These are phyloP conservation scores for Hypericum perforatum DNA, from an alignment of 345 rosid genomes.

Conservation along the genomic window DNA sequence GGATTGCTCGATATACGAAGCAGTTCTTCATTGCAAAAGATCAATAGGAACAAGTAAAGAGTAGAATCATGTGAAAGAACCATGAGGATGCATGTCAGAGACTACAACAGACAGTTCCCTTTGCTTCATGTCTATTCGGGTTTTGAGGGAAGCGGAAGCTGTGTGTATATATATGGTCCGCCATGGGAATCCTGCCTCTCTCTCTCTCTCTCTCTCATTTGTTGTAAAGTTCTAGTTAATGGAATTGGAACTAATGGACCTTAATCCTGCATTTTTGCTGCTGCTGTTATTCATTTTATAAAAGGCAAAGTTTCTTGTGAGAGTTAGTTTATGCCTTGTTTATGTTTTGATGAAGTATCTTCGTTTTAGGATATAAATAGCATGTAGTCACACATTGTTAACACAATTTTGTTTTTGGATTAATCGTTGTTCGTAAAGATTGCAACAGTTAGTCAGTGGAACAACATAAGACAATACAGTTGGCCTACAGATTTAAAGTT, in stretches of 20 bases:
- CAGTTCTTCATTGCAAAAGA: conserved; percentile 93
- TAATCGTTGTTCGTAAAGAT: too few relatives aligned
- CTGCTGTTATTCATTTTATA: not conserved
- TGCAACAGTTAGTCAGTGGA: too few relatives aligned
- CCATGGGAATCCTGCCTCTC: conserved; percentile 12
- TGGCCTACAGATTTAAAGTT: too few relatives aligned
- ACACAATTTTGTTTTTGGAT: too few relatives aligned
- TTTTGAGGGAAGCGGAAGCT: conserved; percentile 10
- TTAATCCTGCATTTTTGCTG: not conserved
- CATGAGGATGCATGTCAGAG: conserved; percentile 1
- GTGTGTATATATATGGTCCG: conserved; percentile 10
- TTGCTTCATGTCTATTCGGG: conserved; percentile 23
- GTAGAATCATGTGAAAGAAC: not conserved
- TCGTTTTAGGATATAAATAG: too few relatives aligned
- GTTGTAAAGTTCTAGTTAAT: conserved; percentile 21
- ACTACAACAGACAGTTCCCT: conserved; percentile 20
- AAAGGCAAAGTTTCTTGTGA: too few relatives aligned
- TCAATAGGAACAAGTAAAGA: conserved; percentile 42
- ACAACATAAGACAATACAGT: too few relatives aligned
- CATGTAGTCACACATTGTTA: too few relatives aligned
- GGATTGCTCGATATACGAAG: conserved; percentile 83
- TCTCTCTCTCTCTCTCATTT: conserved; percentile 24
- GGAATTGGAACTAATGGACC: conserved; percentile 11
- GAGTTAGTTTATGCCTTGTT: too few relatives aligned
- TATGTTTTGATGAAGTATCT: too few relatives aligned